phyloP scores from a whole-genome alignment of 2,329 filamentous ascomycete species.

The Xylaria sp. region DNA sequence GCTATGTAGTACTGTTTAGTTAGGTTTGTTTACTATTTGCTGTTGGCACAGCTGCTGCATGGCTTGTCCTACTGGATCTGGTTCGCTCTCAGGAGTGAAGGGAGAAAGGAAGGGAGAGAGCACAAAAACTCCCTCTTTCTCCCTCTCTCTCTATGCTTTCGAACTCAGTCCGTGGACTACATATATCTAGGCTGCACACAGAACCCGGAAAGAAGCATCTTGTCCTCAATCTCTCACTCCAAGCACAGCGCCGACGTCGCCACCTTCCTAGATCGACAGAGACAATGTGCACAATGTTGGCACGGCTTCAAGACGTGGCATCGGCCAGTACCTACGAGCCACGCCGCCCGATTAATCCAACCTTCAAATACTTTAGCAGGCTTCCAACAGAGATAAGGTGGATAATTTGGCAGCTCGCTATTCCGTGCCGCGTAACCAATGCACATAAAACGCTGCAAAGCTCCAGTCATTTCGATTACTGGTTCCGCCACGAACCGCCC shows the following conservation, averaged over 20 bases:
- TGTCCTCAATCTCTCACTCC: neutral
- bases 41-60: too few species aligned
- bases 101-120: too few species aligned
- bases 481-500: too few species aligned
- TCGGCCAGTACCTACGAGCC: neutral
- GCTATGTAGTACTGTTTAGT: too few species aligned
- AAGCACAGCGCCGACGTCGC: too few species aligned
- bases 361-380: constrained; percentile 14
- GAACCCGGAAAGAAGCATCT: neutral
- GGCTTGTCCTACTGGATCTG: too few species aligned
- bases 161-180: too few species aligned
- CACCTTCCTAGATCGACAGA: neutral
- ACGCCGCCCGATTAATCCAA: neutral
- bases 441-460: neutral
- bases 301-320: neutral
- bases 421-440: neutral
- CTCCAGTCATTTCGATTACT: neutral
- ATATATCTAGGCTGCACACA: neutral
- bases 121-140: too few species aligned
- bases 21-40: too few species aligned
- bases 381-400: constrained; percentile 1
- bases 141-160: too few species aligned
- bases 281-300: neutral
- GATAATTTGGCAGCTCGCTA: constrained; percentile 3
- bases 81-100: too few species aligned